Evolutionary conservation across 495 filamentous ascomycete genomes (phyloP).

Genomic region (Hyaloscypha variabilis): DNA sequence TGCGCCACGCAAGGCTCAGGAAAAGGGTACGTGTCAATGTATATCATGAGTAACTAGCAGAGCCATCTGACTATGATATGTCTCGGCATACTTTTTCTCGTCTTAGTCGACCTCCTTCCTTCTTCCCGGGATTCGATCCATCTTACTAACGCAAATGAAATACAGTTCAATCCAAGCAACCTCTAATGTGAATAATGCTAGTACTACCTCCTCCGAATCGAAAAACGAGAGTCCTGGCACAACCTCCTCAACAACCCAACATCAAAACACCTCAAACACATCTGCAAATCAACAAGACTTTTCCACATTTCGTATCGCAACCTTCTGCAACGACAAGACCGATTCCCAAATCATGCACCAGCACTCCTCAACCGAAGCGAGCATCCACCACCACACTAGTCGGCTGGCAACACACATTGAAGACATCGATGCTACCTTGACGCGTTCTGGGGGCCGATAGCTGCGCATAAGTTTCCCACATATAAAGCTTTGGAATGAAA

Average conservation of each 20-base stretch:
- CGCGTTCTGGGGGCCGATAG: too few relatives aligned
- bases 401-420: not conserved
- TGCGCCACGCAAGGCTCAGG: not conserved
- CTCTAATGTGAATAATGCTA: not conserved
- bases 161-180: not conserved
- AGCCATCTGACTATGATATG: not conserved
- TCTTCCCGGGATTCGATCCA: not conserved
- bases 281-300: not conserved
- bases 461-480: too few relatives aligned
- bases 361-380: not conserved
- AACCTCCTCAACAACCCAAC: not conserved
- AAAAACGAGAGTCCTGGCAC: not conserved
- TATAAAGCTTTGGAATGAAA: too few relatives aligned
- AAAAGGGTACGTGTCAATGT: not conserved
- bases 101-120: not conserved
- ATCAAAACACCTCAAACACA: not conserved
- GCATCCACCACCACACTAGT: not conserved
- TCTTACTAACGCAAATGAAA: not conserved
- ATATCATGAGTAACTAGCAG: not conserved
- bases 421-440: constrained; percentile 1
- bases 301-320: not conserved
- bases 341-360: not conserved
- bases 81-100: not conserved
- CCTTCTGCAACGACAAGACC: not conserved
- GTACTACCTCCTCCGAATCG: not conserved